Evolutionary conservation across 345 rosid genomes (phyloP).

Genomic region (Pugionium cornutum): DNA sequence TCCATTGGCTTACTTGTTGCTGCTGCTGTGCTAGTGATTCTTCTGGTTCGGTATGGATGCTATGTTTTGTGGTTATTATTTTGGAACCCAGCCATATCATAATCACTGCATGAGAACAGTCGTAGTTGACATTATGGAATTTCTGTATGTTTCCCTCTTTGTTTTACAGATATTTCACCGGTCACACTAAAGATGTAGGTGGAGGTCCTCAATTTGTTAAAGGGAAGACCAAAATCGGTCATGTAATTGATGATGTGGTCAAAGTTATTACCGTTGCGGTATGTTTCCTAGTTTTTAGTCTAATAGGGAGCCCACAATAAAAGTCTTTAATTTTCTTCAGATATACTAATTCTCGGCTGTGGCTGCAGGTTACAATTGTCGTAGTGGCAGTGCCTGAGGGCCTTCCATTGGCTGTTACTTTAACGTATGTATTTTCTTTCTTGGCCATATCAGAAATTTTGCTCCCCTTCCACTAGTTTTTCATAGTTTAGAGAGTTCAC

Average conservation of each 20-base stretch:
- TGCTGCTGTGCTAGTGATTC: conserved; percentile 69
- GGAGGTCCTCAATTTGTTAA: conserved; percentile 57
- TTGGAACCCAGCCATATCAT: neutral
- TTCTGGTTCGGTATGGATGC: conserved; percentile 62
- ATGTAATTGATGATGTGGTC: conserved; percentile 67
- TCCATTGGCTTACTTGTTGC: conserved; percentile 84
- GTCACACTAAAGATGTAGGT: conserved; percentile 50
- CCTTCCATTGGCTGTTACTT: conserved; percentile 94
- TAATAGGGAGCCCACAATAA: neutral
- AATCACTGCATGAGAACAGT: neutral
- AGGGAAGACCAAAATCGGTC: conserved; percentile 62
- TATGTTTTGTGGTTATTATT: conserved; percentile 17
- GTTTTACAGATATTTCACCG: conserved; percentile 67
- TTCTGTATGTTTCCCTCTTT: neutral
- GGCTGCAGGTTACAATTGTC: conserved; percentile 85
- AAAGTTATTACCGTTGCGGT: conserved; percentile 87
- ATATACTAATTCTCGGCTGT: conserved; percentile 19
- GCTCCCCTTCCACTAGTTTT: neutral
- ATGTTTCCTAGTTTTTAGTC: conserved; percentile 40
- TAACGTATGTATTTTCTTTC: conserved; percentile 63
- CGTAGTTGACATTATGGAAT: no score
- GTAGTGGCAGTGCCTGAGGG: conserved; percentile 99
- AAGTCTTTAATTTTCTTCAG: neutral
- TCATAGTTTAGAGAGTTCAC: conserved; percentile 6
- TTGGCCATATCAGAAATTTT: conserved; percentile 3